A percentile compares a stretch with the other conserved stretches of the same genome.
Evolutionary conservation across 331 rosid species (phyloP).

Genomic region (Pyrus hybrid): DNA sequence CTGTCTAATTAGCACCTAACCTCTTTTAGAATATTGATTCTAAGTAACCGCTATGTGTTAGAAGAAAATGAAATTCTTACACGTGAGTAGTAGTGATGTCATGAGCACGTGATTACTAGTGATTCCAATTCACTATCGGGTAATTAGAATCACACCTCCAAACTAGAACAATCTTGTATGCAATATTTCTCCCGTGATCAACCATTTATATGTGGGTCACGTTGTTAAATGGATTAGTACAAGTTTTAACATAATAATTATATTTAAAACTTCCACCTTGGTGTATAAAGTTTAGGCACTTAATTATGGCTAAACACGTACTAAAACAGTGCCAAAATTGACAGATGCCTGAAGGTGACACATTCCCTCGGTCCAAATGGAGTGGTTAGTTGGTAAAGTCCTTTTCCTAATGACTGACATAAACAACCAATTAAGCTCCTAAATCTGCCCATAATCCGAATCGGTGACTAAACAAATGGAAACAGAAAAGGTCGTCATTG

Average conservation of each 20-base stretch:
- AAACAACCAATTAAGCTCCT: not conserved
- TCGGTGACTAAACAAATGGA: not conserved
- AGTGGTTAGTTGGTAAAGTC: not conserved
- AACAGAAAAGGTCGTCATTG: conserved; percentile 23
- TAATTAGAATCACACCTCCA: no score
- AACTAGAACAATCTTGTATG: no score
- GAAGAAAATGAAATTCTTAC: no score
- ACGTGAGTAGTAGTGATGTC: no score
- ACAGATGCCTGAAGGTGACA: not conserved
- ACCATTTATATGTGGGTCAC: no score
- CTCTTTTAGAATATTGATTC: no score
- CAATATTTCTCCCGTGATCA: no score
- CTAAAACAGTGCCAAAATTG: not conserved
- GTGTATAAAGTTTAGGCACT: not conserved
- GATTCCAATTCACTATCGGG: no score
- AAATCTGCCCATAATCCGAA: not conserved
- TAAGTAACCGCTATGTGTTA: no score
- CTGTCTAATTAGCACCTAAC: accelerated
- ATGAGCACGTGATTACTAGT: no score
- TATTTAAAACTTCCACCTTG: no score
- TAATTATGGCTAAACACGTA: not conserved
- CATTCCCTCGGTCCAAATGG: not conserved
- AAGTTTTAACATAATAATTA: not conserved
- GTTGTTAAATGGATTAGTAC: no score
- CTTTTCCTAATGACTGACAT: not conserved